A percentile compares a stretch with the other conserved stretches of the same genome.
These are phyloP conservation scores for Pleurotus giganteus DNA, from an alignment of 768 basidiomycete species.

Conservation along the genomic window DNA sequence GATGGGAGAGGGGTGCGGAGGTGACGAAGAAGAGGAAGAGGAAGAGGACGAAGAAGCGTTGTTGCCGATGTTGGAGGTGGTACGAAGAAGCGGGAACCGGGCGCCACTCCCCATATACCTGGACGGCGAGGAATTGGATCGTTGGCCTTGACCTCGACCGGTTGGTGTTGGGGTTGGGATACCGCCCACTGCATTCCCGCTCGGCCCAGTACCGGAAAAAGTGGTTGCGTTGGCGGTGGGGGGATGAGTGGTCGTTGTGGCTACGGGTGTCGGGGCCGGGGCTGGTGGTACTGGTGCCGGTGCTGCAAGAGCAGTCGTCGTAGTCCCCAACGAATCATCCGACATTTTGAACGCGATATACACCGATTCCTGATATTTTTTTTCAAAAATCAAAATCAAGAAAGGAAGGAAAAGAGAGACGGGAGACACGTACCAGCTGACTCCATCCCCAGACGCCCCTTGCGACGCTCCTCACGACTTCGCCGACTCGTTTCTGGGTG, in stretches of 20 bases:
- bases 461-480: slow-evolving; percentile 45
- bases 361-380: slow-evolving; percentile 42
- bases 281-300: slow-evolving; percentile 3
- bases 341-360: slow-evolving; percentile 58
- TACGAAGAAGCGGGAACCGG: not conserved
- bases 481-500: slow-evolving; percentile 44
- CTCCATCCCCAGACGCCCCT: slow-evolving; percentile 41
- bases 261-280: not conserved
- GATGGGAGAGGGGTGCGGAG: slow-evolving; percentile 6
- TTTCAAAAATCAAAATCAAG: not conserved
- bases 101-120: not conserved
- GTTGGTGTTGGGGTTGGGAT: not conserved
- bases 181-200: no score
- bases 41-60: slow-evolving; percentile 14
- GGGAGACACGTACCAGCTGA: slow-evolving; percentile 40
- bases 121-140: not conserved
- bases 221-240: not conserved
- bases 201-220: no score
- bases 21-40: slow-evolving; percentile 10
- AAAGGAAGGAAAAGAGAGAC: not conserved
- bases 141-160: not conserved
- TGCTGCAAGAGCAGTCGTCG: slow-evolving; percentile 12
- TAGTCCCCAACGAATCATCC: slow-evolving; percentile 31
- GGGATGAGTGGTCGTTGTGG: no score
- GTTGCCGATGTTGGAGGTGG: not conserved